Evolutionary conservation across 305 asterid species (phyloP).

Genomic region (Rubia peregrina): DNA sequence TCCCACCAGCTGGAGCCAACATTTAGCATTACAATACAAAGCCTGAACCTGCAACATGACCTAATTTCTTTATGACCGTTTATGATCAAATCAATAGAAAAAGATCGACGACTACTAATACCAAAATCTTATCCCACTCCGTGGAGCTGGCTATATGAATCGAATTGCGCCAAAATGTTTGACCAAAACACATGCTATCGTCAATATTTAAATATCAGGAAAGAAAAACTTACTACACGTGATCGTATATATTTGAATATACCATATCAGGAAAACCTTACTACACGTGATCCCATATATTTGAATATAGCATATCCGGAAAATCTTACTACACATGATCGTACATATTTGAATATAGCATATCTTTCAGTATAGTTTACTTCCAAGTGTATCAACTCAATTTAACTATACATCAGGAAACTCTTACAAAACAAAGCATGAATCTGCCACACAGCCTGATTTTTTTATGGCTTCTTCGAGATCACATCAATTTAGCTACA

Average conservation of each 20-base stretch:
- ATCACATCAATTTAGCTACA: neutral
- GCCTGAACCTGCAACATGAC: neutral
- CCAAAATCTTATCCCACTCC: neutral
- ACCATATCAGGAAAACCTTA: neutral
- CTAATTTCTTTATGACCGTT: neutral
- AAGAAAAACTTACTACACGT: no score
- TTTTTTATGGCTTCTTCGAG: neutral
- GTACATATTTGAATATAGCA: neutral
- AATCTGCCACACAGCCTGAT: no score
- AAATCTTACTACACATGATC: neutral
- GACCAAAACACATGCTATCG: neutral
- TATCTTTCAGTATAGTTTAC: neutral
- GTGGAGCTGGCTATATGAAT: neutral
- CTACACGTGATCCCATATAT: no score
- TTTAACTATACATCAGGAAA: neutral
- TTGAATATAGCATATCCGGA: neutral
- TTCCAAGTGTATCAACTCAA: neutral
- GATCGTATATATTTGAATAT: no score
- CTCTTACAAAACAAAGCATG: neutral
- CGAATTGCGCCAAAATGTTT: neutral
- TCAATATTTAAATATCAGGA: neutral
- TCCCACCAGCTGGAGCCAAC: conserved; percentile 76
- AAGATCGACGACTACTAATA: neutral
- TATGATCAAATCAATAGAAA: neutral
- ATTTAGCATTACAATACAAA: conserved; percentile 67